Base-by-base conservation (phyloP, 179 eudicot species). In the Drosera spatulata region DNA sequence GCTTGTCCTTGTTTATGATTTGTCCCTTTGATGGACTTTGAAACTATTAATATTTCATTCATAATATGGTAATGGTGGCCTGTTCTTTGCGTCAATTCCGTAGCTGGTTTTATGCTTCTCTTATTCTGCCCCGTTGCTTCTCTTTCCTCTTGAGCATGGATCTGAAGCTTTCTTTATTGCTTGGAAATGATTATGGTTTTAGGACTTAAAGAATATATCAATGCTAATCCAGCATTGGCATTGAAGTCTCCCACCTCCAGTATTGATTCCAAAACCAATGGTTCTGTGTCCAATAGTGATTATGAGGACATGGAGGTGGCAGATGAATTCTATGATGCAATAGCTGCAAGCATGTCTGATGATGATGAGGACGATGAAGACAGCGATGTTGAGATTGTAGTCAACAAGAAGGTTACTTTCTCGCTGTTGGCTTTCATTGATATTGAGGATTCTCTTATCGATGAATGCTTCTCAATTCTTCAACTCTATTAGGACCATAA, bases 301-400 rank as follows among this genome's bases (percentile, higher is more conserved):
- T 61, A 67, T 64, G 88, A 85, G 37, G 87, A 77, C 60, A 59
- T 68, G 52, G 76, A 67, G 59, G 72, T 40, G 53, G 77, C 76
- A 53, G 99, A 91, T 57, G 83, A 90, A 65, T 94, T 90, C 72
- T 87, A 94, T 72, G 99, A 90, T 80, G 97, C 96, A 53, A 75
- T 83, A 71, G 72, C 77, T 59, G 66, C 80, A 42, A 95, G 85
- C 62, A 82, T 87, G 48, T 76, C 84, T 3, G 81, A 91, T 59
- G 77, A 63, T 14, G 95, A 22, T 22, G 33, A 22, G 33, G 33
- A 82, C 53, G 97, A 82, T 54, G 96, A 88, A 0, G 84, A 80
- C 45, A 69, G 75, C 69, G 96, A 85, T 56, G 76, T 68, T 41
- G 79, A 66, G 53, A 59, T 57, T 37, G 81, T 71, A 61, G 53